phyloP scores from a whole-genome alignment of 257 asterid genomes.

The Lycium barbarum region DNA sequence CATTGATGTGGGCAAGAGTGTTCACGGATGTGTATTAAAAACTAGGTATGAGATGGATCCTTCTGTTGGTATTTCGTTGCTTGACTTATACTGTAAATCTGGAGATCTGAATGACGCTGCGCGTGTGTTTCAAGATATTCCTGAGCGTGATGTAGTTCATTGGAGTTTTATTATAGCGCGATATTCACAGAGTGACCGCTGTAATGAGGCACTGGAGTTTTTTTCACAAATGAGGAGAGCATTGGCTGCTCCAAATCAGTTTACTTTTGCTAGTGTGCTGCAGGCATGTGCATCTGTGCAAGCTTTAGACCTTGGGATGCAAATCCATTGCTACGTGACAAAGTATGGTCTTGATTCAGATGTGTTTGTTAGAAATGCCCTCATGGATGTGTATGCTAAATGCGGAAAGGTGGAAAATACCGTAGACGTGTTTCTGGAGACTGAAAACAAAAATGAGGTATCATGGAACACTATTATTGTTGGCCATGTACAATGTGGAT shows the following conservation, averaged over 20 bases:
- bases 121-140: slow-evolving; percentile 75
- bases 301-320: slow-evolving; percentile 67
- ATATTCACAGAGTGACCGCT: slow-evolving; percentile 73
- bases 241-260: slow-evolving; percentile 73
- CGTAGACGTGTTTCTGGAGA: slow-evolving; percentile 58
- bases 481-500: slow-evolving; percentile 76
- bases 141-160: slow-evolving; percentile 78
- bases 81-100: slow-evolving; percentile 73
- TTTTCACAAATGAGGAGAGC: slow-evolving; percentile 69
- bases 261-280: slow-evolving; percentile 85
- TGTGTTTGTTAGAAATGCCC: slow-evolving; percentile 77
- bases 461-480: slow-evolving; percentile 95
- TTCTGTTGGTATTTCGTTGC: slow-evolving; percentile 85
- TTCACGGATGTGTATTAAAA: slow-evolving; percentile 77
- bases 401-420: slow-evolving; percentile 73
- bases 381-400: slow-evolving; percentile 92
- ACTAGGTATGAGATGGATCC: slow-evolving; percentile 73
- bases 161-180: slow-evolving; percentile 99
- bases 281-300: slow-evolving; percentile 80
- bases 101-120: slow-evolving; percentile 76
- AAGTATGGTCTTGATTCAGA: slow-evolving; percentile 72
- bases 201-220: slow-evolving; percentile 71
- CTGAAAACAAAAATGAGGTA: slow-evolving; percentile 64
- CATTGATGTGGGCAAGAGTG: slow-evolving; percentile 60
- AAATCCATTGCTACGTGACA: slow-evolving; percentile 66